Conservation (phyloP, 345 rosid species). For the Acer yangbiense region DNA sequence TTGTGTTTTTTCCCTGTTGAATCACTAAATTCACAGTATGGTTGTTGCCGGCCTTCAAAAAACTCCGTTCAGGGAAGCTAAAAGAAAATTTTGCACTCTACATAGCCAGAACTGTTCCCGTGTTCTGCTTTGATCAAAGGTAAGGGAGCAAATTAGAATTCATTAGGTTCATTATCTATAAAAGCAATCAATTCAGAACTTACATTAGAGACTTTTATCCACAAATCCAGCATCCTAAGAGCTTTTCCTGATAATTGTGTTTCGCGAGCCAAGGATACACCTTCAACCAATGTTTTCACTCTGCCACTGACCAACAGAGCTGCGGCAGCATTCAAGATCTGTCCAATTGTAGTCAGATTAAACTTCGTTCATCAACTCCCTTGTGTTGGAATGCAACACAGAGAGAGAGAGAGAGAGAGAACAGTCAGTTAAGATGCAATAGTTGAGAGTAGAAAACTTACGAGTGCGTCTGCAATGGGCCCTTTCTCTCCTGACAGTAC, state of each 20-base stretch:
- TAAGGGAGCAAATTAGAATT: not conserved
- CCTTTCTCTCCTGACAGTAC: slow-evolving; percentile 82
- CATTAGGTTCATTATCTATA: not conserved
- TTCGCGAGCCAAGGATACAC: slow-evolving; percentile 75
- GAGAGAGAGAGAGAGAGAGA: too few species aligned
- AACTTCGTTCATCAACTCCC: slow-evolving; percentile 9
- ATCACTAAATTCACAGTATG: not conserved
- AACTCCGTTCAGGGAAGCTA: slow-evolving; percentile 2
- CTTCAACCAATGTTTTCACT: slow-evolving; percentile 64
- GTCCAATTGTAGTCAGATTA: slow-evolving; percentile 23
- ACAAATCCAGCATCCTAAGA: slow-evolving; percentile 62
- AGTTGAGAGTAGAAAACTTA: slow-evolving; percentile 31
- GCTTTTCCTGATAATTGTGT: slow-evolving; percentile 80
- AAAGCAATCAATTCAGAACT: slow-evolving; percentile 14
- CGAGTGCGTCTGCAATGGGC: slow-evolving; percentile 80
- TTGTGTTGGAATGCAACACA: not conserved
- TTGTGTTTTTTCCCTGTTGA: not conserved
- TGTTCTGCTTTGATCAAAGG: slow-evolving; percentile 24
- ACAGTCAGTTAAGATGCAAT: too few species aligned
- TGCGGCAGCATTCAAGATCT: slow-evolving; percentile 97
- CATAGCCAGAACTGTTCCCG: not conserved
- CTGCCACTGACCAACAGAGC: slow-evolving; percentile 70
- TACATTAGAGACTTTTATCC: slow-evolving; percentile 66
- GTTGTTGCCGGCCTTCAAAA: not conserved
- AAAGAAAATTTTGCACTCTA: slow-evolving; percentile 1